Conservation (phyloP, 495 filamentous ascomycete genomes). For the Neurospora tetrasperma region DNA sequence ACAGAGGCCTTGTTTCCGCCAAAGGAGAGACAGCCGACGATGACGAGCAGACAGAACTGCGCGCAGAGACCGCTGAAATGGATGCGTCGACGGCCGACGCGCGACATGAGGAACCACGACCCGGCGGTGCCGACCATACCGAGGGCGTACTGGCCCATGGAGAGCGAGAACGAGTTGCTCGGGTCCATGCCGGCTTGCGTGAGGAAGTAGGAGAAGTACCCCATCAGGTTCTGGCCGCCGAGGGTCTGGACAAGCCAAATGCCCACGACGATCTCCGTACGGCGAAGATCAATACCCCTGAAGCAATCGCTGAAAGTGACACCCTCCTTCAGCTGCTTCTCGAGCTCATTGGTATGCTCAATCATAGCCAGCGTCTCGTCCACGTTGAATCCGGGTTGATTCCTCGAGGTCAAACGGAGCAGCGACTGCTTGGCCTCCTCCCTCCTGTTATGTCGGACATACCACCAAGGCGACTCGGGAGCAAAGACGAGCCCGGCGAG, state of each 20-base stretch:
- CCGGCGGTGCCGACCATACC: constrained; percentile 41
- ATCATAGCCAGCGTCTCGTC: constrained; percentile 65
- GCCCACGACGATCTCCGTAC: constrained; percentile 56
- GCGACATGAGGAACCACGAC: constrained; percentile 42
- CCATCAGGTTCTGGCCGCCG: constrained; percentile 56
- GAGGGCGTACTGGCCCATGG: constrained; percentile 30
- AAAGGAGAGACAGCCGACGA: constrained; percentile 29
- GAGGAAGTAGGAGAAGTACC: constrained; percentile 62
- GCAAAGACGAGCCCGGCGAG: constrained; percentile 49
- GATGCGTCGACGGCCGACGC: constrained; percentile 39
- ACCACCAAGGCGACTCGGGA: constrained; percentile 65
- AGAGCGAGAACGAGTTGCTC: constrained; percentile 42
- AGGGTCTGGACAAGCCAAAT: constrained; percentile 61
- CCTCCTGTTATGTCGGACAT: constrained; percentile 48
- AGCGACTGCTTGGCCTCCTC: constrained; percentile 47
- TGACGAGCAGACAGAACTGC: constrained; percentile 26
- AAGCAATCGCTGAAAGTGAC: constrained; percentile 58
- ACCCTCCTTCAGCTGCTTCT: constrained; percentile 45
- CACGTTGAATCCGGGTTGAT: constrained; percentile 44
- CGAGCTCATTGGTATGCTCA: constrained; percentile 56
- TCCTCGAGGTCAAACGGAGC: constrained; percentile 45
- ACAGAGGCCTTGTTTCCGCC: constrained; percentile 12
- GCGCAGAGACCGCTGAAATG: constrained; percentile 35
- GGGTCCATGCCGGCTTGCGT: constrained; percentile 51
- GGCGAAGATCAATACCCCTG: constrained; percentile 51